Percentiles rank a stretch among this genome's conserved stretches.
Evolutionary conservation across 2,329 filamentous ascomycete species (phyloP).

Genomic region (Stachybotrys chartarum): DNA sequence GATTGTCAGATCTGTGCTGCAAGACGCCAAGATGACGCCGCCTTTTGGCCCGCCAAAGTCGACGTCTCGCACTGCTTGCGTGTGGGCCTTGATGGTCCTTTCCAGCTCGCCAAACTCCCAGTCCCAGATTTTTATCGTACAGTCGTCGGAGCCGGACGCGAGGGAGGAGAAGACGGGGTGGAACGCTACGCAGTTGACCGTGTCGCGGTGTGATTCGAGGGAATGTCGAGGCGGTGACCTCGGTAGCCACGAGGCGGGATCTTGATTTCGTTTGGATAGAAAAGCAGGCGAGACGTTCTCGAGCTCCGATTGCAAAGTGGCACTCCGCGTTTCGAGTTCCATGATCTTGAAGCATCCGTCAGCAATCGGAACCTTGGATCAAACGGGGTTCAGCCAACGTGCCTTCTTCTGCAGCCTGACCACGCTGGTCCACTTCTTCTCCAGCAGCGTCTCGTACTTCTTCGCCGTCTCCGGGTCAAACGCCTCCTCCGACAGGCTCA

Average conservation of each 20-base stretch:
- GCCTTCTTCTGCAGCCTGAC: conserved; percentile 95
- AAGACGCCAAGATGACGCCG: conserved; percentile 39
- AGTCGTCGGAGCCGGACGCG: conserved; percentile 86
- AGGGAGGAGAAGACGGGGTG: conserved; percentile 87
- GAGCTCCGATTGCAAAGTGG: conserved; percentile 70
- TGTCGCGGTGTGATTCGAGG: conserved; percentile 72
- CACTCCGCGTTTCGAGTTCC: conserved; percentile 76
- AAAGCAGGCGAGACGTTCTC: conserved; percentile 74
- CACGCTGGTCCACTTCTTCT: conserved; percentile 98
- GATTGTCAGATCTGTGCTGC: conserved; percentile 81
- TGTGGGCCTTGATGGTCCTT: conserved; percentile 85
- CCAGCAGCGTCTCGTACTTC: conserved; percentile 88
- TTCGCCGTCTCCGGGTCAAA: conserved; percentile 80
- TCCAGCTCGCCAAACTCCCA: conserved; percentile 92
- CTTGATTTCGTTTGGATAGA: conserved; percentile 71
- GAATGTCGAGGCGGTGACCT: conserved; percentile 72
- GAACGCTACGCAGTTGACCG: conserved; percentile 84
- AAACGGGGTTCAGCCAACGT: conserved; percentile 10
- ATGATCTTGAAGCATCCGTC: conserved; percentile 59
- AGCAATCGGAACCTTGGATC: neutral
- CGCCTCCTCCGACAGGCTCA: conserved; percentile 58
- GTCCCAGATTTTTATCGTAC: conserved; percentile 95
- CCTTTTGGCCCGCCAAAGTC: conserved; percentile 77
- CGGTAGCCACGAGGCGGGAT: conserved; percentile 84
- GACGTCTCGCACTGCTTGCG: conserved; percentile 78